These are phyloP conservation scores for Trichodelitschia bisporula DNA, from an alignment of 495 filamentous ascomycete species.

Conservation along the genomic window DNA sequence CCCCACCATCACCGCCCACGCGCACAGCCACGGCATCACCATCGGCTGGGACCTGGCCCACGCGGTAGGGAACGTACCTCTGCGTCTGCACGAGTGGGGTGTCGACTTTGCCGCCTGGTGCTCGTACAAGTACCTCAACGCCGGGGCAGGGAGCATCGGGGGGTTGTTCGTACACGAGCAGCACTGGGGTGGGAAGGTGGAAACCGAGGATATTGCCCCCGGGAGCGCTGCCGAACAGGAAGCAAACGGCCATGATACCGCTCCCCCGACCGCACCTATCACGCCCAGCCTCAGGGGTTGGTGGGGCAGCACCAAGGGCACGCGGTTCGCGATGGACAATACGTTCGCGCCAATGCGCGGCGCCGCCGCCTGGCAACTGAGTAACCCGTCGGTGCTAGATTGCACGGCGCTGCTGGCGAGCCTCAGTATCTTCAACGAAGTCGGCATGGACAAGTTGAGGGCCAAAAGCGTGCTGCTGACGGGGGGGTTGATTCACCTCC, in stretches of 20 bases:
- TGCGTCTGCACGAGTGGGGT: conserved; percentile 72
- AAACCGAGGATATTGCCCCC: not conserved
- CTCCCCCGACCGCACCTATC: not conserved
- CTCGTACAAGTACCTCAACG: conserved; percentile 90
- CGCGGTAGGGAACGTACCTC: conserved; percentile 71
- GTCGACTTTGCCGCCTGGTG: conserved; percentile 97
- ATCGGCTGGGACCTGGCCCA: conserved; percentile 94
- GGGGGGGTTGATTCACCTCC: conserved; percentile 49
- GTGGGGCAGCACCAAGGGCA: conserved; percentile 66
- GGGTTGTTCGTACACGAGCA: conserved; percentile 69
- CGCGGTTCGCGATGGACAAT: conserved; percentile 58
- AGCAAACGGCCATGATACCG: not conserved
- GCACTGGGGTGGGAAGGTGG: conserved; percentile 25
- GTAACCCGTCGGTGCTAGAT: conserved; percentile 42
- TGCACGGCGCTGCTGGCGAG: conserved; percentile 48
- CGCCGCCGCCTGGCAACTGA: conserved; percentile 44
- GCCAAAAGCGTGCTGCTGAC: conserved; percentile 56
- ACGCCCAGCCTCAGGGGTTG: conserved; percentile 51
- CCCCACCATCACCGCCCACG: conserved; percentile 53
- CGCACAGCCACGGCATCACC: conserved; percentile 47
- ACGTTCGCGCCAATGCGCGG: conserved; percentile 47
- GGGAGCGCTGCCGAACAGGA: conserved; percentile 15
- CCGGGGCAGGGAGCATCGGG: conserved; percentile 68
- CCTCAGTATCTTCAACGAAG: conserved; percentile 51
- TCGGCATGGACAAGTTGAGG: conserved; percentile 43